phyloP scores from a whole-genome alignment of 2,329 filamentous ascomycete genomes.

The Teratosphaeria nubilosa region DNA sequence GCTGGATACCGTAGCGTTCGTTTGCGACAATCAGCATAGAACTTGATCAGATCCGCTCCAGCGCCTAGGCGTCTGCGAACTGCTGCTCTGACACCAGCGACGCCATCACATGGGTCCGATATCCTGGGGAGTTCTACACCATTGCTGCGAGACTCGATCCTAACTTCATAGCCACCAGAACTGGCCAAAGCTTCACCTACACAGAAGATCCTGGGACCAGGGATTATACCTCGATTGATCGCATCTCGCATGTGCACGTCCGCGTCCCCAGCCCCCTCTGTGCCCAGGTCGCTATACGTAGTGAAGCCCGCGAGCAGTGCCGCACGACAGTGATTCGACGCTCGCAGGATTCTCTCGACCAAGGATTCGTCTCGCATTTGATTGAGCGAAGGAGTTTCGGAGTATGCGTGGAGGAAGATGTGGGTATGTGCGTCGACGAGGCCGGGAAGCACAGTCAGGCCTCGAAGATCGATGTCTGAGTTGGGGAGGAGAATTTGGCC shows the following conservation, averaged over 20 bases:
- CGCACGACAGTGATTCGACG: constrained; percentile 42
- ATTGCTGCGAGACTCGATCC: constrained; percentile 33
- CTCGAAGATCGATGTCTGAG: constrained; percentile 45
- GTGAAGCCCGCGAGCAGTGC: constrained; percentile 50
- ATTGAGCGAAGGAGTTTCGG: constrained; percentile 31
- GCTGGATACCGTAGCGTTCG: constrained; percentile 19
- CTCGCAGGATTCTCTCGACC: constrained; percentile 47
- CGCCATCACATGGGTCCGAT: constrained; percentile 34
- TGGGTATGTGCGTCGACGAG: constrained; percentile 48
- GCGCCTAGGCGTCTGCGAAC: constrained; percentile 23
- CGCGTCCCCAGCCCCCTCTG: constrained; percentile 41
- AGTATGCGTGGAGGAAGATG: constrained; percentile 41
- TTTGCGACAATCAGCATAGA: constrained; percentile 25
- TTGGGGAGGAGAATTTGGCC: constrained; percentile 17
- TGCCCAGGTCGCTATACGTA: constrained; percentile 48
- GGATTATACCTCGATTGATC: constrained; percentile 44
- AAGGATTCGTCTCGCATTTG: constrained; percentile 50
- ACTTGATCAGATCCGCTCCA: constrained; percentile 25
- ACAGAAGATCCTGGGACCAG: constrained; percentile 47
- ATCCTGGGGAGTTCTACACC: constrained; percentile 13
- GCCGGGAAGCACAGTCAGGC: constrained; percentile 42
- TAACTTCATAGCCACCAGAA: constrained; percentile 40
- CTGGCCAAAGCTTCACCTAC: constrained; percentile 43
- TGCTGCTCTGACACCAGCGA: constrained; percentile 30
- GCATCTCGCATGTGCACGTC: constrained; percentile 45